phyloP scores from a whole-genome alignment of 495 filamentous ascomycete genomes.

The Aspergillus bridgeri region DNA sequence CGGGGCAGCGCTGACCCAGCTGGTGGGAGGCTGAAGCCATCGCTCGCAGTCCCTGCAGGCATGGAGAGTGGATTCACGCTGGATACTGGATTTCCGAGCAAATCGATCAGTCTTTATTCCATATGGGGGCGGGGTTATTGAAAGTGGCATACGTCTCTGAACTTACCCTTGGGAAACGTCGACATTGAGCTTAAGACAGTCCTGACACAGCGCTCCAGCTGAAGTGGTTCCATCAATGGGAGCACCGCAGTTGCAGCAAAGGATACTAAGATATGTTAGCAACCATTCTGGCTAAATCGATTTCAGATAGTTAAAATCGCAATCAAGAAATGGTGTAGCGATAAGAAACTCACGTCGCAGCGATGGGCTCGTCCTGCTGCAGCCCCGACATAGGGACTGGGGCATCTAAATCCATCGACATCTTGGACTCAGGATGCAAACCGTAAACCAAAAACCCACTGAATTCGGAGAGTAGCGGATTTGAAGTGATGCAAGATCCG shows the following conservation, averaged over 20 bases:
- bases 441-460: not conserved
- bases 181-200: conserved; percentile 88
- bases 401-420: conserved; percentile 71
- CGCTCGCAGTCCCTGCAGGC: conserved; percentile 89
- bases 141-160: not conserved
- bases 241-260: conserved; percentile 92
- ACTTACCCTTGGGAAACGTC: conserved; percentile 77
- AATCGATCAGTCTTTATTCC: not conserved
- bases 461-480: not conserved
- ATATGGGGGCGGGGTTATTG: not conserved
- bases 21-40: conserved; percentile 83
- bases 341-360: conserved; percentile 55
- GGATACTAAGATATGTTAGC: conserved; percentile 56
- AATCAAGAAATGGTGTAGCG: conserved; percentile 14
- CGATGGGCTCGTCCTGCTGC: conserved; percentile 34
- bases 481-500: conserved; percentile 7
- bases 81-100: conserved; percentile 46
- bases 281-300: conserved; percentile 7
- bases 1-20: conserved; percentile 76
- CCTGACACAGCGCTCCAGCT: conserved; percentile 84
- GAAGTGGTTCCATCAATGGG: conserved; percentile 88
- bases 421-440: conserved; percentile 21
- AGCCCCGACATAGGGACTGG: conserved; percentile 53
- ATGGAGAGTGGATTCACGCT: conserved; percentile 76
- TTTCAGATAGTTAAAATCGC: not conserved